phyloP scores from a whole-genome alignment of 495 filamentous ascomycete species.

The Annulohypoxylon nitens region DNA sequence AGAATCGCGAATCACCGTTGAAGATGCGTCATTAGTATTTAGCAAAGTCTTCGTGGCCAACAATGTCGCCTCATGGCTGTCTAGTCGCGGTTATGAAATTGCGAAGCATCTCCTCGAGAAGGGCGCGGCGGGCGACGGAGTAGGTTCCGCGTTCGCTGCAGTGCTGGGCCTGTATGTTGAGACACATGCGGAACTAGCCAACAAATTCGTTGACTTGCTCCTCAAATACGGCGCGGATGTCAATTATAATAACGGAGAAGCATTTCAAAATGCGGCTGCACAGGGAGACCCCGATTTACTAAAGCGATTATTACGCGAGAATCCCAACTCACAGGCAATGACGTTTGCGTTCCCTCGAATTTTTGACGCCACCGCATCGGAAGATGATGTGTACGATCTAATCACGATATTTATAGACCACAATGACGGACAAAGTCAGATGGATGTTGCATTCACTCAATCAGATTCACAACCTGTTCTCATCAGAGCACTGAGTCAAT shows the following conservation, averaged over 20 bases:
- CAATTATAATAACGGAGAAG: slow-evolving; percentile 57
- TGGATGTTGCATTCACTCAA: slow-evolving; percentile 58
- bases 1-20: slow-evolving; percentile 49
- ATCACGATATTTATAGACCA: slow-evolving; percentile 60
- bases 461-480: slow-evolving; percentile 54
- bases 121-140: slow-evolving; percentile 57
- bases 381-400: slow-evolving; percentile 55
- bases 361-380: slow-evolving; percentile 54
- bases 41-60: slow-evolving; percentile 53
- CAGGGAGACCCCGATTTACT: slow-evolving; percentile 57
- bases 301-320: slow-evolving; percentile 52
- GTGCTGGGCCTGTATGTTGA: slow-evolving; percentile 52
- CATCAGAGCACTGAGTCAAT: slow-evolving; percentile 57
- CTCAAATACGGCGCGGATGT: slow-evolving; percentile 55
- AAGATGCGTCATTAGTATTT: slow-evolving; percentile 58
- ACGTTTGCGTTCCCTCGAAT: slow-evolving; percentile 60
- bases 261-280: slow-evolving; percentile 57
- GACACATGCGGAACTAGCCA: slow-evolving; percentile 52
- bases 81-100: slow-evolving; percentile 54
- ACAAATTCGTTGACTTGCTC: slow-evolving; percentile 53
- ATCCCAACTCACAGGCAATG: slow-evolving; percentile 55
- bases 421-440: slow-evolving; percentile 53
- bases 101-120: slow-evolving; percentile 57
- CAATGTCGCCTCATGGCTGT: slow-evolving; percentile 54
- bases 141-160: slow-evolving; percentile 54